Evolutionary conservation across 495 filamentous ascomycete species (phyloP), one percentile per base, ranked within the genome.

Genomic region (Penicillium alfredii): DNA sequence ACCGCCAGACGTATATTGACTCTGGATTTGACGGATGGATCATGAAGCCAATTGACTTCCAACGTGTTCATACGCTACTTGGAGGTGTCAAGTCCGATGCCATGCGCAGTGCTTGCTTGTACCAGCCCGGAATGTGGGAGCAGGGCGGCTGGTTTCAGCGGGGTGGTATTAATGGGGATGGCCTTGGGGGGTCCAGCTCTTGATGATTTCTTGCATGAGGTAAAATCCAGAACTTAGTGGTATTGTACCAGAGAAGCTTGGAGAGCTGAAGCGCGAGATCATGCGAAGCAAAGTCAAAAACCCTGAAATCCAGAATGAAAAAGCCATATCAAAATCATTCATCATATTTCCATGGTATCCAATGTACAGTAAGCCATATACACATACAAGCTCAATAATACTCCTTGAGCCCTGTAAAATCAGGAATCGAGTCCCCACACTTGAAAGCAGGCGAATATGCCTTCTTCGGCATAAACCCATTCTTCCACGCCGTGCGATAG

Each of bases 11-110:
- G 4, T 94, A 94, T 51, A 71, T 87, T 25, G 69, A 80, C 20
- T 72, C 76, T 4, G 88, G 88, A 0, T 92, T 93, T 48, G 87
- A 93, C 44, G 87, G 83, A 9, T 94, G 86, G 86, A 85, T 94
- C 27, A 71, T 86, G 50, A 88, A 88, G 49, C 84, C 84, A 0
- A 77, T 89, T 43, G 74, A 87, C 45, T 88, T 89, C 46, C 76
- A 78, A 40, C 61, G 83, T 13, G 60, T 88, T 10, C 68, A 74
- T 53, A 54, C 59, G n/a, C 56, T 88, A 7, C 57, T 89, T 8
- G 45, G 47, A 1, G 81, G 82, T 0, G 78, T 86, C 18, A 58
- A 66, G 12, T 59, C 76, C 17, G 55, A 70, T 3, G 46, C 60
- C 0, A 43, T 60, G 9, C 60, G 81, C 27, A 45, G 69, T 11